These are phyloP conservation scores for Amylostereum areolatum DNA, from an alignment of 1,284 basidiomycete species.

Conservation along the genomic window DNA sequence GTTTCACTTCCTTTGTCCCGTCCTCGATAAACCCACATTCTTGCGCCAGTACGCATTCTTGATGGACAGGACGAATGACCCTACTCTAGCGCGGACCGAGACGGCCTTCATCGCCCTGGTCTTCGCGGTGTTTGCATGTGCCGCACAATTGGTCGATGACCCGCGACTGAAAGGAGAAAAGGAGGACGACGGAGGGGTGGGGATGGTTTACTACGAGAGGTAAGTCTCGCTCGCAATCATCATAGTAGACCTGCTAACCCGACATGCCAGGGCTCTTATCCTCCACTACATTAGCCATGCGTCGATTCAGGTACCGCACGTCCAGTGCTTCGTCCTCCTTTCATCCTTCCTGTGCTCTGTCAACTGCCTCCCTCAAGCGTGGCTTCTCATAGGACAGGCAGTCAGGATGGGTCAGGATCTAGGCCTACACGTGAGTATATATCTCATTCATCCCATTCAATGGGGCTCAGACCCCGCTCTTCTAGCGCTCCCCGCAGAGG, in stretches of 20 bases:
- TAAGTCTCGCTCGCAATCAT: slow-evolving; percentile 22
- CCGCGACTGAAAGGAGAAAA: slow-evolving; percentile 54
- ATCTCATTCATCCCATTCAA: slow-evolving; percentile 6
- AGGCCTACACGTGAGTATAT: slow-evolving; percentile 73
- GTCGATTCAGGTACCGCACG: slow-evolving; percentile 76
- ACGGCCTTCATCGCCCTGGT: slow-evolving; percentile 72
- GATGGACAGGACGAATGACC: slow-evolving; percentile 65
- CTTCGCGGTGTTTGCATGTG: slow-evolving; percentile 81
- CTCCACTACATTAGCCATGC: slow-evolving; percentile 84
- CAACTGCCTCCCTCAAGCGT: slow-evolving; percentile 87
- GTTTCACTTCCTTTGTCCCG: slow-evolving; percentile 80
- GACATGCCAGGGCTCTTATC: slow-evolving; percentile 62
- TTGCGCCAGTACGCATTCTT: slow-evolving; percentile 61
- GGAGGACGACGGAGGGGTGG: slow-evolving; percentile 72
- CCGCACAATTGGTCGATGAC: slow-evolving; percentile 74
- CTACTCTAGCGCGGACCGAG: slow-evolving; percentile 45
- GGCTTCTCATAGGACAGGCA: slow-evolving; percentile 85
- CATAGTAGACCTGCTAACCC: no score
- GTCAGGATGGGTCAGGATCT: slow-evolving; percentile 84
- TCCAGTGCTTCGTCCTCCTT: slow-evolving; percentile 83
- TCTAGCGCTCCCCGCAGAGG: slow-evolving; percentile 74
- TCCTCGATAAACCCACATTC: slow-evolving; percentile 80
- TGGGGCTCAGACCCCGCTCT: slow-evolving; percentile 11
- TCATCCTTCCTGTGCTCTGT: slow-evolving; percentile 86
- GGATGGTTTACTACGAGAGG: slow-evolving; percentile 84